phyloP scores from a whole-genome alignment of 2,329 filamentous ascomycete species.

The Verticillium klebahnii region DNA sequence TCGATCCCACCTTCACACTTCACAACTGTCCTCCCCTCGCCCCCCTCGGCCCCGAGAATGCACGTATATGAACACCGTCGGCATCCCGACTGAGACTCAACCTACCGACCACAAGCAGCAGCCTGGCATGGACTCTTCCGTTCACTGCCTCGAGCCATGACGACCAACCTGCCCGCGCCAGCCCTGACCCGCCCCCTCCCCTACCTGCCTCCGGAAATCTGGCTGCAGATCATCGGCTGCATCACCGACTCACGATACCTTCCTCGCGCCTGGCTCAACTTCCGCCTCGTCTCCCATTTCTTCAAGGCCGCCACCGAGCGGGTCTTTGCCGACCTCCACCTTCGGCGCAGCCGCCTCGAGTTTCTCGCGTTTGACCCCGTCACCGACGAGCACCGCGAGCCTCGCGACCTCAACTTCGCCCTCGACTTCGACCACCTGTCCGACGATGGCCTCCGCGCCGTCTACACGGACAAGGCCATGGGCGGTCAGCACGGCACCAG shows the following conservation, averaged over 20 bases:
- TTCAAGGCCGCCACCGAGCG: conserved; percentile 10
- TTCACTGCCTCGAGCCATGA: neutral
- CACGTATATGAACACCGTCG: neutral
- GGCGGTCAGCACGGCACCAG: neutral
- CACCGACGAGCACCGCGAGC: neutral
- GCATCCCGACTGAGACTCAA: neutral
- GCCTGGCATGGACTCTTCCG: neutral
- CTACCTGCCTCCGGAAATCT: conserved; percentile 11
- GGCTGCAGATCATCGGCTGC: conserved; percentile 8
- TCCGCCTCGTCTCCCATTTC: conserved; percentile 9
- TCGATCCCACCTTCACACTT: neutral
- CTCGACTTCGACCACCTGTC: conserved; percentile 5
- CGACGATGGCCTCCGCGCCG: conserved; percentile 1
- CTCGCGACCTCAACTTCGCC: conserved; percentile 3
- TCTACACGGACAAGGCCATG: conserved; percentile 3
- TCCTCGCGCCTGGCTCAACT: conserved; percentile 11
- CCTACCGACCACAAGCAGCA: neutral
- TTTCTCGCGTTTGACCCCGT: conserved; percentile 6
- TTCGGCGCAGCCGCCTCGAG: conserved; percentile 6
- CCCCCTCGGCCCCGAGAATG: neutral
- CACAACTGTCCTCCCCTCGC: neutral
- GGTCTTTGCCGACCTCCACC: conserved; percentile 9
- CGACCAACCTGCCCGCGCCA: neutral
- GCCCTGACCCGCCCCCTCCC: neutral
- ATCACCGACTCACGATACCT: conserved; percentile 11